phyloP scores from a whole-genome alignment of 371 early-diverging fungal genomes.

The Syncephalastrum racemosum region DNA sequence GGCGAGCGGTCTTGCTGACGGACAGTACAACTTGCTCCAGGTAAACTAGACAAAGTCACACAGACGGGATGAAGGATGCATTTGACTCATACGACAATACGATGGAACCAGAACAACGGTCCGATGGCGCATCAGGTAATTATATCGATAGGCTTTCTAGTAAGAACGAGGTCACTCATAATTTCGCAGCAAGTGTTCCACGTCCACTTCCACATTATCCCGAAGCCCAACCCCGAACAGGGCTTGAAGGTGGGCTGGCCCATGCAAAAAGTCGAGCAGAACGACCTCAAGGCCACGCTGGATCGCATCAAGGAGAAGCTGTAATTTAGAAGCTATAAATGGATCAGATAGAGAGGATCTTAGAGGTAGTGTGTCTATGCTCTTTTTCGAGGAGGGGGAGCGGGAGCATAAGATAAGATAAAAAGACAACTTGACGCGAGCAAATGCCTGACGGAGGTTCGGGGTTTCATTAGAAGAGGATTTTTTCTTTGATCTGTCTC shows the following conservation, averaged over 20 bases:
- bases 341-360: background rate
- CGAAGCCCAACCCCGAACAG: slow-evolving; percentile 69
- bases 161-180: background rate
- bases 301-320: slow-evolving; percentile 10
- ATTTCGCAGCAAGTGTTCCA: slow-evolving; percentile 40
- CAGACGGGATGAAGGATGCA: background rate
- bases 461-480: too few species aligned
- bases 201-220: slow-evolving; percentile 93
- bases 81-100: background rate
- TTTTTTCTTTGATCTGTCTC: too few species aligned
- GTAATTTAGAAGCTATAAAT: background rate
- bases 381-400: too few species aligned
- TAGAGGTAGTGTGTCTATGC: too few species aligned
- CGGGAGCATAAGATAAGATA: too few species aligned
- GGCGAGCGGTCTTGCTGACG: slow-evolving; percentile 56
- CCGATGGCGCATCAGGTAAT: slow-evolving; percentile 65
- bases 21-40: slow-evolving; percentile 91
- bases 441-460: too few species aligned
- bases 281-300: slow-evolving; percentile 3
- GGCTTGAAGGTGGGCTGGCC: slow-evolving; percentile 78
- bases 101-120: slow-evolving; percentile 68
- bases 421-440: too few species aligned
- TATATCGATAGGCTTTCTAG: background rate
- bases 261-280: slow-evolving; percentile 20
- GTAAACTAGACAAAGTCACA: slow-evolving; percentile 29